phyloP scores from a whole-genome alignment of 805 yeast genomes.

The Schwanniomyces sp. region DNA sequence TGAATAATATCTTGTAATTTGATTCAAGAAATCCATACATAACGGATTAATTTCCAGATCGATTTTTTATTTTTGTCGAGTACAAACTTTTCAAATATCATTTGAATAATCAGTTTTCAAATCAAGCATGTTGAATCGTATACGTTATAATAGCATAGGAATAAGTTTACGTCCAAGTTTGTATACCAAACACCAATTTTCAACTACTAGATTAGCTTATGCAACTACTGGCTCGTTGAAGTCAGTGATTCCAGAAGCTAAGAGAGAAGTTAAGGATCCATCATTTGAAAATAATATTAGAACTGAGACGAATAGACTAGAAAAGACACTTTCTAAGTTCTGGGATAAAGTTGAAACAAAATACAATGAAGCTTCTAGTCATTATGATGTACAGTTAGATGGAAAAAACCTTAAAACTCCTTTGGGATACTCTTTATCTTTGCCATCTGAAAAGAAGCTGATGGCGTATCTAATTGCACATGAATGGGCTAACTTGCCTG shows the following conservation, averaged over 20 bases:
- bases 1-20: no score
- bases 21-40: neutral
- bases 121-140: neutral
- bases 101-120: neutral
- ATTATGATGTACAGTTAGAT: slow-evolving; percentile 64
- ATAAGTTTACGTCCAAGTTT: neutral
- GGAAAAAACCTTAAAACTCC: slow-evolving; percentile 82
- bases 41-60: neutral
- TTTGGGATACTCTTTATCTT: slow-evolving; percentile 62
- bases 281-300: slow-evolving; percentile 52
- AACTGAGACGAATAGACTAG: slow-evolving; percentile 67
- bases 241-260: slow-evolving; percentile 9
- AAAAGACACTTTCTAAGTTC: slow-evolving; percentile 69
- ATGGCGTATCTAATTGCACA: slow-evolving; percentile 77
- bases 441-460: slow-evolving; percentile 59
- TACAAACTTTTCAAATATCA: neutral
- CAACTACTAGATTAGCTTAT: neutral
- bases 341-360: slow-evolving; percentile 73
- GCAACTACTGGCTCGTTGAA: slow-evolving; percentile 18
- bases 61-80: neutral
- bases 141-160: neutral
- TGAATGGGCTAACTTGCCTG: slow-evolving; percentile 83
- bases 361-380: slow-evolving; percentile 24
- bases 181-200: neutral
- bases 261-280: slow-evolving; percentile 21